Percentiles rank a stretch among this genome's conserved stretches.
Conservation (phyloP, 208 protist genomes). For the Trypanosoma melophagium region DNA sequence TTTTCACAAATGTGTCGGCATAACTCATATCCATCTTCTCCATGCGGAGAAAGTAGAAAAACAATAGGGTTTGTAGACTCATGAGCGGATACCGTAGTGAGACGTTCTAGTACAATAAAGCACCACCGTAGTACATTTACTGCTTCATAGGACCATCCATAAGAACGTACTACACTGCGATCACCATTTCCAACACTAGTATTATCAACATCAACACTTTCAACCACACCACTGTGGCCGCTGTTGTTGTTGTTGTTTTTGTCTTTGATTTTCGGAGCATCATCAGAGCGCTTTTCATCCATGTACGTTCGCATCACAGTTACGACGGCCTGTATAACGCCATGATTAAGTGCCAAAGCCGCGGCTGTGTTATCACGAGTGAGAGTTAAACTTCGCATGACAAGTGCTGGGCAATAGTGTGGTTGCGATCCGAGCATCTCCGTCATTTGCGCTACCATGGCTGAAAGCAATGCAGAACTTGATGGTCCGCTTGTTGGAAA, state of each 20-base stretch:
- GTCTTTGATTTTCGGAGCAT: too few species aligned
- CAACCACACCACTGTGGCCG: conserved; percentile 8
- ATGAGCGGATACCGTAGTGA: conserved; percentile 40
- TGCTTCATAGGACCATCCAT: conserved; percentile 41
- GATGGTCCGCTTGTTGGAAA: conserved; percentile 15
- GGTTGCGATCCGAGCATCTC: conserved; percentile 58
- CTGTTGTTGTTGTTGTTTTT: too few species aligned
- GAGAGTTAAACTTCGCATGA: conserved; percentile 59
- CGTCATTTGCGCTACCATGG: conserved; percentile 67
- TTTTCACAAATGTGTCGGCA: conserved; percentile 26
- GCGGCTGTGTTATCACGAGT: conserved; percentile 44
- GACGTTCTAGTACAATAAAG: conserved; percentile 50
- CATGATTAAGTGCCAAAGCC: conserved; percentile 50
- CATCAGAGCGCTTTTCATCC: conserved; percentile 14
- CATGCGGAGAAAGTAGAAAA: conserved; percentile 48
- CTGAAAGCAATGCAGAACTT: conserved; percentile 25
- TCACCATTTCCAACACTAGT: background rate
- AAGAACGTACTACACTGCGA: conserved; percentile 2
- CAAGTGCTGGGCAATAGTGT: conserved; percentile 60
- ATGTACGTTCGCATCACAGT: conserved; percentile 57
- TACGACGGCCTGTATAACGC: conserved; percentile 48
- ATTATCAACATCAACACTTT: background rate
- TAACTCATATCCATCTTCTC: conserved; percentile 30
- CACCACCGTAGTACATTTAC: conserved; percentile 53
- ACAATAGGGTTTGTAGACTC: conserved; percentile 54